Conservation (phyloP, 768 basidiomycete genomes). For the Pisolithus orientalis region DNA sequence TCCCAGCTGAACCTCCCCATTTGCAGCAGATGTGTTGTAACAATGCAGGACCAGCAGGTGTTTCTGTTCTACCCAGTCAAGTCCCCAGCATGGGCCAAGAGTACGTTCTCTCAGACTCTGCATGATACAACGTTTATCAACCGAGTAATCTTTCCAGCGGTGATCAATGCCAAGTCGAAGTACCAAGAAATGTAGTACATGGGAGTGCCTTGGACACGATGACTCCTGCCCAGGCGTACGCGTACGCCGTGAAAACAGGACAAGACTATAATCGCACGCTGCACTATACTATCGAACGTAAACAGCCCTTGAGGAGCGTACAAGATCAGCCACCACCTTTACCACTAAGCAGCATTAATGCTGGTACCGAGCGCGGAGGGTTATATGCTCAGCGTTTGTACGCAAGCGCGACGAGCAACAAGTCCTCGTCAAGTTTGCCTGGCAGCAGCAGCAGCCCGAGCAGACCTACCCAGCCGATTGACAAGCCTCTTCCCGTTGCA, state of each 20-base stretch:
- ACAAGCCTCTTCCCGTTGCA: not conserved
- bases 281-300: conserved; percentile 14
- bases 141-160: not conserved
- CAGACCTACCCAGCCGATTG: conserved; percentile 3
- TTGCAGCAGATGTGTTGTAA: too few species aligned
- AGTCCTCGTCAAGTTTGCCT: conserved; percentile 3
- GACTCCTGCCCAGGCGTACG: conserved; percentile 20
- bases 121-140: not conserved
- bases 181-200: not conserved
- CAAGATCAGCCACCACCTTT: conserved; percentile 1
- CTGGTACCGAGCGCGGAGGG: conserved; percentile 11
- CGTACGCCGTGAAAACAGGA: conserved; percentile 7
- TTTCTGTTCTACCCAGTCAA: too few species aligned
- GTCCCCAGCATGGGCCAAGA: too few species aligned
- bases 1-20: too few species aligned
- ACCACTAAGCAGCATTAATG: not conserved
- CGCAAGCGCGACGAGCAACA: conserved; percentile 30
- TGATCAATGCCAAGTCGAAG: conserved; percentile 3
- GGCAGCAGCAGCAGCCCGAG: not conserved
- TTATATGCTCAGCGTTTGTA: conserved; percentile 40
- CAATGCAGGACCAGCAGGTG: too few species aligned
- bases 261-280: conserved; percentile 7
- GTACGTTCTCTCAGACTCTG: not conserved
- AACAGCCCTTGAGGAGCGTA: conserved; percentile 4
- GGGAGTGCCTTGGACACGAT: not conserved